Evolutionary conservation across 208 protist genomes (phyloP).

Genomic region (Trypanosomatidae sp.): DNA sequence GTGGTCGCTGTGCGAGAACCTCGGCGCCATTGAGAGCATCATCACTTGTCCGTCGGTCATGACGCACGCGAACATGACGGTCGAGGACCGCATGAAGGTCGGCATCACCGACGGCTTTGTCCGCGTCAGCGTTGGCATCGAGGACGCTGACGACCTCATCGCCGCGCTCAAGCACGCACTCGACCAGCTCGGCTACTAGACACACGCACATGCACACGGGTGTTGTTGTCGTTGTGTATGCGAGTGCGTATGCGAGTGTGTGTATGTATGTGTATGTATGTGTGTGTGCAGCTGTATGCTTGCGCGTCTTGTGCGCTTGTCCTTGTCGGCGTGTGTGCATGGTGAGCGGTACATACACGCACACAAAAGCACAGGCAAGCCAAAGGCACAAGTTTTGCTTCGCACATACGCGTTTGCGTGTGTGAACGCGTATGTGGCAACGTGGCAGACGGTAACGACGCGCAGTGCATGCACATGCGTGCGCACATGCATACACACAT

Average conservation of each 20-base stretch:
- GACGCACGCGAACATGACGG: constrained; percentile 94
- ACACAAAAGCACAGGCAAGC: not conserved
- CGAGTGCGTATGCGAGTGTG: not conserved
- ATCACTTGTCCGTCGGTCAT: constrained; percentile 93
- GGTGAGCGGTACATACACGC: not conserved
- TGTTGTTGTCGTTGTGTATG: not conserved
- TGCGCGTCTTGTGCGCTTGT: not conserved
- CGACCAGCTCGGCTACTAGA: constrained; percentile 33
- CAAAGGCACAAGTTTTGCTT: not conserved
- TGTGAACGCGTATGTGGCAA: too few relatives aligned
- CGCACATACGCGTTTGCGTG: too few relatives aligned
- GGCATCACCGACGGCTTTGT: constrained; percentile 92
- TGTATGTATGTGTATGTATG: constrained; percentile 2
- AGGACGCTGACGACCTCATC: constrained; percentile 90
- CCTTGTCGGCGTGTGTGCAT: not conserved
- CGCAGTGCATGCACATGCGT: too few relatives aligned
- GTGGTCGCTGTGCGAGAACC: constrained; percentile 88
- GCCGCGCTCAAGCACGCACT: constrained; percentile 80
- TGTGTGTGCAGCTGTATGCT: constrained; percentile 6
- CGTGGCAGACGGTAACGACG: too few relatives aligned
- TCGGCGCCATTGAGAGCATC: constrained; percentile 92
- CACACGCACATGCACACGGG: not conserved
- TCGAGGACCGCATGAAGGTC: constrained; percentile 83
- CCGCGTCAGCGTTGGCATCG: constrained; percentile 90
- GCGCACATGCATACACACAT: too few relatives aligned